Evolutionary conservation across 805 yeast genomes (phyloP), one percentile per base, ranked within the genome.

Genomic region (Schizosaccharomyces japonicus): DNA sequence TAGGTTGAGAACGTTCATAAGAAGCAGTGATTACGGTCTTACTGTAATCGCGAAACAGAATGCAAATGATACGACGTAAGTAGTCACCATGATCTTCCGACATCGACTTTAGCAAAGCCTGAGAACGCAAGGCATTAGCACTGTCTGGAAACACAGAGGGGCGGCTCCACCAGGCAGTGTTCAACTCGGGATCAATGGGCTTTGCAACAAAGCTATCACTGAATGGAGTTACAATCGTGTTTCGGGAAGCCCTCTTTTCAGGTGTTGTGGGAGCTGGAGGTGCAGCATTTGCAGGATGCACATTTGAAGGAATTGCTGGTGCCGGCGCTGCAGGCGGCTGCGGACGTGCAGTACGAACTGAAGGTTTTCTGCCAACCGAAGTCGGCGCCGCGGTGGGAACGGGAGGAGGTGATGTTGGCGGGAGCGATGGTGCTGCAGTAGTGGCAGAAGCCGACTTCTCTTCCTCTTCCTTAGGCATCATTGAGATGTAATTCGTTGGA

Each of bases 41-140:
- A 1, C 90, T 72, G 53, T 78, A 74, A 57, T 81, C 92, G 51
- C 71, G 74, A 59, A 75, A 77, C 36, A 84, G 61, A 11, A 83
- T 66, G 57, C 81, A 82, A 52, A 79, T 75, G 52, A 78, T 84
- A 48, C 78, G 67, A 52, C 71, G 65, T 3, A 66, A 61, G 2
- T 51, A 52, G 23, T 72, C 72, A 10, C 73, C 72, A 53, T 94
- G 71, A n/a, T n/a, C n/a, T n/a, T n/a, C n/a, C n/a, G n/a, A n/a
- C n/a, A n/a, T n/a, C n/a, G n/a, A n/a, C n/a, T n/a, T n/a, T n/a
- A n/a, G n/a, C n/a, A n/a, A n/a, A n/a, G n/a, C n/a, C n/a, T n/a
- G n/a, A n/a, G n/a, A n/a, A n/a, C n/a, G n/a, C n/a, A n/a, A n/a
- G n/a, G n/a, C n/a, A n/a, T n/a, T n/a, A n/a, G n/a, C n/a, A n/a